Evolutionary conservation across 768 basidiomycete genomes (phyloP).

Genomic region (Sporobolomyces phaffii): DNA sequence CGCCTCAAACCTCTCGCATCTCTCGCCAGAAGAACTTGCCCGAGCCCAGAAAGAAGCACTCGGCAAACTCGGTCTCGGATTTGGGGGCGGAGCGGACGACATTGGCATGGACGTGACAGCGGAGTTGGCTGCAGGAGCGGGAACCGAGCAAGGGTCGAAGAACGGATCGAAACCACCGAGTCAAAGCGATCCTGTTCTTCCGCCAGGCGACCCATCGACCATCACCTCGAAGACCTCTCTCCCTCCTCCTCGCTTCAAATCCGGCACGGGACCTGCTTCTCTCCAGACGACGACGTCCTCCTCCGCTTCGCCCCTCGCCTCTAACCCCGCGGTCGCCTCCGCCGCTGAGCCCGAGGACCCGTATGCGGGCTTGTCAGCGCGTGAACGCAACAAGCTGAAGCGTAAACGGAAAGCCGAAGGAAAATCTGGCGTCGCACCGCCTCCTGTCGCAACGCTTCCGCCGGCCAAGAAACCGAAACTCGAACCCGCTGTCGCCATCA

Average conservation of each 20-base stretch:
- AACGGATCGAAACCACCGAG: not conserved
- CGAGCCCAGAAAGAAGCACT: conserved; percentile 83
- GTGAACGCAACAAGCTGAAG: conserved; percentile 89
- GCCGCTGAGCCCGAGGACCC: conserved; percentile 37
- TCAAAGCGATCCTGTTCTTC: no score
- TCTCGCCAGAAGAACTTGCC: conserved; percentile 61
- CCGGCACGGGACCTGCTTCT: not conserved
- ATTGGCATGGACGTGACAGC: conserved; percentile 34
- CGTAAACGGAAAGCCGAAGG: conserved; percentile 75
- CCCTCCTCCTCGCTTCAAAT: conserved; percentile 28
- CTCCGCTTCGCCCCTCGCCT: not conserved
- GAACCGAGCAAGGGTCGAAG: not conserved
- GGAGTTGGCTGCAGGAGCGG: conserved; percentile 31
- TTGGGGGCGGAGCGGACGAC: conserved; percentile 33
- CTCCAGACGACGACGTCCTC: conserved; percentile 5
- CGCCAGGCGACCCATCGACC: no score
- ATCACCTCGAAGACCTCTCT: not conserved
- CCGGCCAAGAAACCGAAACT: conserved; percentile 47
- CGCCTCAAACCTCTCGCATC: conserved; percentile 24
- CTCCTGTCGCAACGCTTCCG: not conserved
- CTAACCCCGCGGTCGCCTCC: not conserved
- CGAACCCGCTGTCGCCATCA: not conserved
- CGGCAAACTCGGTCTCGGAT: conserved; percentile 69
- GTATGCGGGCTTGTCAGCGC: conserved; percentile 63
- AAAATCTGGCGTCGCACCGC: conserved; percentile 19